Evolutionary conservation across 2,329 filamentous ascomycete genomes (phyloP).

Genomic region (Paraconiothyrium sp.): DNA sequence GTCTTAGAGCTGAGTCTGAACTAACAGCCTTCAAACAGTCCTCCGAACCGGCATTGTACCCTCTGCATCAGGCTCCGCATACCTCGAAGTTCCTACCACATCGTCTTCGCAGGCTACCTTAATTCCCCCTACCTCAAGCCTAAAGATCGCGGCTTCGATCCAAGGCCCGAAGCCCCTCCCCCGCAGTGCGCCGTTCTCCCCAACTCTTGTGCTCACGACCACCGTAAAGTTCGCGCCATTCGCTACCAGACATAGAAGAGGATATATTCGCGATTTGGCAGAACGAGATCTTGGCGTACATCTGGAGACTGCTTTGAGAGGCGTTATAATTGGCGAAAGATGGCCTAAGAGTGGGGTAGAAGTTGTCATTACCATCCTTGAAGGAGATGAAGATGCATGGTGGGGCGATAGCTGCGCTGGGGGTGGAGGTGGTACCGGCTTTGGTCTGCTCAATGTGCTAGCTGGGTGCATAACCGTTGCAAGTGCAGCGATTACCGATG

Average conservation of each 20-base stretch:
- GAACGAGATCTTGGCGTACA: conserved; percentile 93
- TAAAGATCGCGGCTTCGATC: conserved; percentile 93
- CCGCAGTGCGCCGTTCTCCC: conserved; percentile 88
- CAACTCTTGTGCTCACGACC: conserved; percentile 88
- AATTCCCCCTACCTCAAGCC: conserved; percentile 68
- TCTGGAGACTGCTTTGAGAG: conserved; percentile 87
- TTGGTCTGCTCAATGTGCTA: conserved; percentile 91
- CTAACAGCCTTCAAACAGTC: conserved; percentile 61
- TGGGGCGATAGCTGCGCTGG: conserved; percentile 61
- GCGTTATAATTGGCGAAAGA: conserved; percentile 88
- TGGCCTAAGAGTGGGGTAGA: conserved; percentile 99
- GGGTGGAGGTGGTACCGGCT: conserved; percentile 69
- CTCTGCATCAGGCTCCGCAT: conserved; percentile 92
- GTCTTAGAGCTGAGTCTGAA: not conserved
- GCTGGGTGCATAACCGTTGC: conserved; percentile 93
- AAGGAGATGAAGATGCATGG: conserved; percentile 85
- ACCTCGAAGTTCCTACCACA: conserved; percentile 70
- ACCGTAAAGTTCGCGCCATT: conserved; percentile 98
- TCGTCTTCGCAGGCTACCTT: conserved; percentile 54
- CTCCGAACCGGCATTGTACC: conserved; percentile 92
- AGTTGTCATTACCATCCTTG: conserved; percentile 89
- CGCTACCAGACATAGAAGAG: conserved; percentile 80
- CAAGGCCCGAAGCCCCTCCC: conserved; percentile 93
- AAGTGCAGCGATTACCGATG: conserved; percentile 90
- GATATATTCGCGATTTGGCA: conserved; percentile 84